These are phyloP conservation scores for Raffaelea albimanens DNA, from an alignment of 2,329 filamentous ascomycete species.

Conservation along the genomic window DNA sequence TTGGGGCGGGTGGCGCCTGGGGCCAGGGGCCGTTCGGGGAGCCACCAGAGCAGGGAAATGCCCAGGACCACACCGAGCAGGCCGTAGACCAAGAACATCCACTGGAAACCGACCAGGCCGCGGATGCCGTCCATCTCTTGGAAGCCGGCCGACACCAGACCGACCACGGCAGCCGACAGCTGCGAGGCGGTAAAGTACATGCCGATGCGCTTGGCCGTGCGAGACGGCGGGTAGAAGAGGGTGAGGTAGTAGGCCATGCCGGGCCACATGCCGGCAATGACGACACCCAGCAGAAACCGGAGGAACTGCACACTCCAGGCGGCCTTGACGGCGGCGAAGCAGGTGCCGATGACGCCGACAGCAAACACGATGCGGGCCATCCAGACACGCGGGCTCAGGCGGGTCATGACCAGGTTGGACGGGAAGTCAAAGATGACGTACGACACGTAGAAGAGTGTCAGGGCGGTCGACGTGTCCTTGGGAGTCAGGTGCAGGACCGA, in stretches of 20 bases:
- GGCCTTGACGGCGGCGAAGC: slow-evolving; percentile 70
- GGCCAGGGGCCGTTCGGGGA: slow-evolving; percentile 70
- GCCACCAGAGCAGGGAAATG: slow-evolving; percentile 73
- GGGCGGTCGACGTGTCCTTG: slow-evolving; percentile 72
- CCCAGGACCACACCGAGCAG: slow-evolving; percentile 65
- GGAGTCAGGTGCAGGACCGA: slow-evolving; percentile 58
- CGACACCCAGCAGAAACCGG: slow-evolving; percentile 73
- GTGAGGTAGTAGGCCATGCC: slow-evolving; percentile 92
- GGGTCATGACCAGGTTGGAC: slow-evolving; percentile 82
- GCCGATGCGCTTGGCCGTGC: slow-evolving; percentile 80
- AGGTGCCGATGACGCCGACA: slow-evolving; percentile 74
- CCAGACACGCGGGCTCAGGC: slow-evolving; percentile 76
- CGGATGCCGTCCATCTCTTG: slow-evolving; percentile 77
- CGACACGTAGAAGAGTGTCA: slow-evolving; percentile 85
- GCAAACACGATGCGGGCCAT: slow-evolving; percentile 87
- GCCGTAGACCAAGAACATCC: slow-evolving; percentile 90
- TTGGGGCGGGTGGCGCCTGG: slow-evolving; percentile 53
- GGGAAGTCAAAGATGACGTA: slow-evolving; percentile 87
- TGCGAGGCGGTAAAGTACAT: slow-evolving; percentile 81
- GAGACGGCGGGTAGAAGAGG: slow-evolving; percentile 80
- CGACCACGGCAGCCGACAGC: slow-evolving; percentile 80
- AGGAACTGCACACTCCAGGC: slow-evolving; percentile 87
- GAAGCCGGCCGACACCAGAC: slow-evolving; percentile 82
- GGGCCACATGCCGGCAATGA: slow-evolving; percentile 91
- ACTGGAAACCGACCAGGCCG: slow-evolving; percentile 73